Evolutionary conservation across 768 basidiomycete genomes (phyloP).

Genomic region (Mrakia frigida): DNA sequence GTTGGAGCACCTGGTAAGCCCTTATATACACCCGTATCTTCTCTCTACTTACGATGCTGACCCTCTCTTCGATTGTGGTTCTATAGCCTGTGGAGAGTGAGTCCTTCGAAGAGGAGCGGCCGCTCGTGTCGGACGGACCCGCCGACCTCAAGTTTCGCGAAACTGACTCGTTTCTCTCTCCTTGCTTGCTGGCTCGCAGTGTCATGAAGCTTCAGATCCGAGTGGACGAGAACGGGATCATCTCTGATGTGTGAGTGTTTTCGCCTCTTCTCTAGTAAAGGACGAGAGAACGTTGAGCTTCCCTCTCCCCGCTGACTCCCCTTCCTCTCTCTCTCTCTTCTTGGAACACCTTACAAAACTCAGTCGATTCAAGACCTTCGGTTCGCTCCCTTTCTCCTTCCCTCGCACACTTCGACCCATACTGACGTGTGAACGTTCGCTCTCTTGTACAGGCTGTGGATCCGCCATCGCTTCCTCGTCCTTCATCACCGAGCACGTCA

Average conservation of each 20-base stretch:
- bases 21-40: neutral
- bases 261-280: no score
- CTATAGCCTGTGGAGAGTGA: constrained; percentile 71
- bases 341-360: no score
- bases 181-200: neutral
- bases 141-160: neutral
- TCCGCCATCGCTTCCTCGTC: constrained; percentile 90
- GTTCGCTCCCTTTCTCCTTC: neutral
- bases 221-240: constrained; percentile 85
- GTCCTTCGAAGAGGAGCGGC: constrained; percentile 31
- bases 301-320: constrained; percentile 13
- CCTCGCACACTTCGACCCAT: neutral
- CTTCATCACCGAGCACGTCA: constrained; percentile 98
- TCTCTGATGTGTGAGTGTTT: constrained; percentile 66
- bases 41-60: neutral
- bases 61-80: constrained; percentile 10
- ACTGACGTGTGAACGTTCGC: neutral
- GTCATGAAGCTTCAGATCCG: constrained; percentile 99
- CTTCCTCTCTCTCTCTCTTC: neutral
- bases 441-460: constrained; percentile 58
- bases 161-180: neutral
- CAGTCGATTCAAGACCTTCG: constrained; percentile 24
- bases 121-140: constrained; percentile 34
- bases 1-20: constrained; percentile 91
- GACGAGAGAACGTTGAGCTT: neutral